Evolutionary conservation across 2,329 filamentous ascomycete genomes (phyloP), one percentile per base, ranked within the genome.

Genomic region (Aspergillus fijiensis): DNA sequence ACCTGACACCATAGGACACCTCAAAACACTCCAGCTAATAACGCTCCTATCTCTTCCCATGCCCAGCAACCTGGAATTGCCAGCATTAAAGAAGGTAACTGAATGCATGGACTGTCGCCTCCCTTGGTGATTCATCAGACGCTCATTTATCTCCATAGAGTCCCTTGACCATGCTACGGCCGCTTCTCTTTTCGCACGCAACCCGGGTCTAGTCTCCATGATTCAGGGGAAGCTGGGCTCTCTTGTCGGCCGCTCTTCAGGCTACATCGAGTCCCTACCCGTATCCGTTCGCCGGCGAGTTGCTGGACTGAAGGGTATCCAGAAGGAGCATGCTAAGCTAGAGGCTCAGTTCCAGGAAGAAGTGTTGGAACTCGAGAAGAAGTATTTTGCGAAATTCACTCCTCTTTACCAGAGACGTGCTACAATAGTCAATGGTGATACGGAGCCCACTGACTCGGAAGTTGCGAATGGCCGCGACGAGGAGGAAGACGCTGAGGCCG

Each of bases 261-360:
- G 95, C 72, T 99, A 99, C 80, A 92, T 99, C 77, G 95, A 99
- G 84, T 96, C 91, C 25, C 89, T 99, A 19, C 95, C 95, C 61
- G 83, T 88, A 60, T 87, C 89, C 62, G 93, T 99, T 71, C 92
- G 93, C 78, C 91, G 91, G 76, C 93, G 95, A 74, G 94, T 99
- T 67, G 89, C 93, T 63, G 96, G 95, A 69, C 85, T 99, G 64
- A 97, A 98, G 83, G 96, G 94, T 69, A 92, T 99, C 70, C 95
- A 99, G 81, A 97, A 97, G 81, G 93, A 98, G 72, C 95, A 99
- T 82, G 91, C 94, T 63, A 97, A 98, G 82, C 89, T 99, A 70
- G 96, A 99, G 84, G 91, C 92, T 57, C 89, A 97, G 80, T 98
- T 99, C 80, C 96, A 99, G 79, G 93, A 98, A 79, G 96, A 98